Conservation (phyloP, 1,284 basidiomycete species). For the Microbotryomycetes sp. region DNA sequence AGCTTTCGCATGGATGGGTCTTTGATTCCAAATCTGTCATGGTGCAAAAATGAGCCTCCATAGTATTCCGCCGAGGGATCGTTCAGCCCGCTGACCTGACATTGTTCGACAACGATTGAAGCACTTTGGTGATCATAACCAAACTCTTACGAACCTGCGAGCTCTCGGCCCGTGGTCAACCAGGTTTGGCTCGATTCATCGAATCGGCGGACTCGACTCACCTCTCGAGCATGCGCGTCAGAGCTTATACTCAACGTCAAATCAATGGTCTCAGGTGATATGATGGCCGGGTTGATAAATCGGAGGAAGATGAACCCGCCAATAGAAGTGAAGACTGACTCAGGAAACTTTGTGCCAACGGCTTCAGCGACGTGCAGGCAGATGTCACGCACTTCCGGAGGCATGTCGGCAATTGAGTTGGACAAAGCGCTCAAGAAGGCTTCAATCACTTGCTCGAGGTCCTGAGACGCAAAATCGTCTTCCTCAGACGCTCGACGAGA, state of each 20-base stretch:
- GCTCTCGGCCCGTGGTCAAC: slow-evolving; percentile 24
- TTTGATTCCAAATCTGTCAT: slow-evolving; percentile 68
- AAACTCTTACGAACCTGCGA: slow-evolving; percentile 63
- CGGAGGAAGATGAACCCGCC: slow-evolving; percentile 88
- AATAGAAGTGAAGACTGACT: slow-evolving; percentile 47
- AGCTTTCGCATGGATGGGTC: slow-evolving; percentile 68
- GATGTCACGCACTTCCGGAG: slow-evolving; percentile 77
- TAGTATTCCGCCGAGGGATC: not conserved
- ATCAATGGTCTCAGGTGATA: slow-evolving; percentile 75
- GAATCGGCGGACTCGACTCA: not conserved
- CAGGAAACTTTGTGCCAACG: slow-evolving; percentile 52
- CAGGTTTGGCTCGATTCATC: no score
- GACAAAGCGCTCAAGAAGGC: slow-evolving; percentile 70
- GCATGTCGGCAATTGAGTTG: slow-evolving; percentile 62
- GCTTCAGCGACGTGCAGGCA: slow-evolving; percentile 73
- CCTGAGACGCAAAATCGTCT: slow-evolving; percentile 38
- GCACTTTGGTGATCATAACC: slow-evolving; percentile 79
- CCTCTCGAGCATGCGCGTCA: not conserved
- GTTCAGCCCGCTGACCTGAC: slow-evolving; percentile 46
- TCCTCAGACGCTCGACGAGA: slow-evolving; percentile 43
- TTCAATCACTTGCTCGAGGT: slow-evolving; percentile 65
- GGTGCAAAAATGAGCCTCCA: not conserved
- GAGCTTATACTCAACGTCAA: slow-evolving; percentile 64
- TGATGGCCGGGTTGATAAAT: slow-evolving; percentile 65
- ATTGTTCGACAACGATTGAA: slow-evolving; percentile 88